Evolutionary conservation across 495 filamentous ascomycete species (phyloP).

Genomic region (Penicillium antarcticum): DNA sequence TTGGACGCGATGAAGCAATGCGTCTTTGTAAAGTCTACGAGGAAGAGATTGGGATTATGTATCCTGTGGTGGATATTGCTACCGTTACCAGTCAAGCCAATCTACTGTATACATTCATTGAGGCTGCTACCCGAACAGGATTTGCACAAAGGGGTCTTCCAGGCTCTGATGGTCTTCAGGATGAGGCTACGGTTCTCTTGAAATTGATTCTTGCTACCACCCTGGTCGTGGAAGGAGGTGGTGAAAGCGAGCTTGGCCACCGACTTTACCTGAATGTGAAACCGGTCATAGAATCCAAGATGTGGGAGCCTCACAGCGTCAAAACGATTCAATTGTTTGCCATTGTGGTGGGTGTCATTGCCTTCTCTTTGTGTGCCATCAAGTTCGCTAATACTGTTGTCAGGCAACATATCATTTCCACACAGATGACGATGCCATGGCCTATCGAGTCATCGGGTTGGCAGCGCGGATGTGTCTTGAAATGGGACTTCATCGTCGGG

Average conservation of each 20-base stretch:
- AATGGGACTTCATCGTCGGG: slow-evolving; percentile 72
- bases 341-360: slow-evolving; percentile 54
- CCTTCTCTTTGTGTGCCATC: not conserved
- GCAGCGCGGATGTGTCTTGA: slow-evolving; percentile 74
- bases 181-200: slow-evolving; percentile 65
- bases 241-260: slow-evolving; percentile 68
- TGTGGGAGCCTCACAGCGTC: slow-evolving; percentile 65
- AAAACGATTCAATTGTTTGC: slow-evolving; percentile 70
- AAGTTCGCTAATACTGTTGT: not conserved
- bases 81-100: slow-evolving; percentile 61
- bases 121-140: slow-evolving; percentile 57
- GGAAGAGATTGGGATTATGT: slow-evolving; percentile 85
- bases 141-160: slow-evolving; percentile 51
- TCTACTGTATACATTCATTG: slow-evolving; percentile 66
- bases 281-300: slow-evolving; percentile 61
- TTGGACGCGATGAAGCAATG: slow-evolving; percentile 67
- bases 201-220: slow-evolving; percentile 79
- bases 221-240: slow-evolving; percentile 68
- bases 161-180: slow-evolving; percentile 62
- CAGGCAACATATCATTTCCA: slow-evolving; percentile 85
- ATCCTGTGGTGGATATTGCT: slow-evolving; percentile 73
- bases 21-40: slow-evolving; percentile 71
- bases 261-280: slow-evolving; percentile 69
- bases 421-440: slow-evolving; percentile 73
- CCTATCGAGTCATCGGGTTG: slow-evolving; percentile 76